These are phyloP conservation scores for Lolium rigidum DNA, from an alignment of 176 grass and related monocot genomes.

Conservation along the genomic window DNA sequence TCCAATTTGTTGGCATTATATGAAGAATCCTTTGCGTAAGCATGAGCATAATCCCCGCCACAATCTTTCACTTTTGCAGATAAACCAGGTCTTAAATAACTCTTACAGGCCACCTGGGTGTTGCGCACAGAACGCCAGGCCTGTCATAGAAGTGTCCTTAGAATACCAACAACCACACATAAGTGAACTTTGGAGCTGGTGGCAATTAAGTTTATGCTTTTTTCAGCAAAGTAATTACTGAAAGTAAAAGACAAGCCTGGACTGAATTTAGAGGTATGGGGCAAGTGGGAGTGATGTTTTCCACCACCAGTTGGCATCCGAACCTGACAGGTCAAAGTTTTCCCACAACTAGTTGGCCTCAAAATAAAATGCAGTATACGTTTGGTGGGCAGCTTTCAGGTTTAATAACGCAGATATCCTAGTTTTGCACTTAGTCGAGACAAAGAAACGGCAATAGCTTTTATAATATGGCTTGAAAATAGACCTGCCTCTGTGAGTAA, in stretches of 20 bases:
- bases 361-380: slow-evolving; percentile 41
- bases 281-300: background rate
- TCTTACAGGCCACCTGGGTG: slow-evolving; percentile 58
- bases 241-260: slow-evolving; percentile 5
- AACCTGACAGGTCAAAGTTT: slow-evolving; percentile 92
- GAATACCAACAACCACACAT: slow-evolving; percentile 17
- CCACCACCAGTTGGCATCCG: background rate
- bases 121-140: slow-evolving; percentile 83
- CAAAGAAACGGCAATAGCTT: background rate
- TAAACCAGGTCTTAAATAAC: slow-evolving; percentile 91
- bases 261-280: slow-evolving; percentile 11
- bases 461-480: slow-evolving; percentile 21
- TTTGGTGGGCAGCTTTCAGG: slow-evolving; percentile 2
- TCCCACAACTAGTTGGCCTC: slow-evolving; percentile 93
- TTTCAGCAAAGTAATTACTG: slow-evolving; percentile 13
- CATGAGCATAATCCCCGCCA: slow-evolving; percentile 22
- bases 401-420: slow-evolving; percentile 21
- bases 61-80: slow-evolving; percentile 54
- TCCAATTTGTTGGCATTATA: slow-evolving; percentile 44
- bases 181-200: slow-evolving; percentile 34
- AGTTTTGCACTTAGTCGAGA: background rate
- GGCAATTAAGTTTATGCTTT: background rate
- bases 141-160: slow-evolving; percentile 47
- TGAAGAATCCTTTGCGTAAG: slow-evolving; percentile 38
- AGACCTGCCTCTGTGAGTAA: slow-evolving; percentile 2